Conservation (phyloP, 805 yeast species). For the Zygoascus flipseniorum region DNA sequence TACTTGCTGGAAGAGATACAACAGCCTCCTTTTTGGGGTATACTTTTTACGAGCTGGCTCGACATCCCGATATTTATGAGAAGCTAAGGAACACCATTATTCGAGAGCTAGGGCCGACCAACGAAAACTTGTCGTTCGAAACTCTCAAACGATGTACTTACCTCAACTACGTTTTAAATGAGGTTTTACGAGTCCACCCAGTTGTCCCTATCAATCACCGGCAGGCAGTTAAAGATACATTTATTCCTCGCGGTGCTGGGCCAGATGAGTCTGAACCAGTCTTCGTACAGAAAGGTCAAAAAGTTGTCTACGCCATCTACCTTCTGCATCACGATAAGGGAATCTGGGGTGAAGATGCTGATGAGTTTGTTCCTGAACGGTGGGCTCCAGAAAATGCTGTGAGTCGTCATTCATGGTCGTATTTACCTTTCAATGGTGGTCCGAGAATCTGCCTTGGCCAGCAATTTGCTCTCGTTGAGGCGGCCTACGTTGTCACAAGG, state of each 20-base stretch:
- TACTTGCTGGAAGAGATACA: constrained; percentile 49
- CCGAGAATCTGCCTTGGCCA: constrained; percentile 49
- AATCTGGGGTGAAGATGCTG: constrained; percentile 39
- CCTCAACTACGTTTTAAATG: constrained; percentile 40
- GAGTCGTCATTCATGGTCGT: constrained; percentile 37
- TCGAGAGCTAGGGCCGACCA: constrained; percentile 28
- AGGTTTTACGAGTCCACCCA: constrained; percentile 43
- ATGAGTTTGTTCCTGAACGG: constrained; percentile 40
- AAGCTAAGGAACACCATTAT: constrained; percentile 34
- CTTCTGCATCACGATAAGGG: constrained; percentile 36
- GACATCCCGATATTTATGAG: constrained; percentile 26
- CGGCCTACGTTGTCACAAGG: constrained; percentile 36
- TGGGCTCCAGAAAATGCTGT: constrained; percentile 30
- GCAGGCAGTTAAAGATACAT: constrained; percentile 37
- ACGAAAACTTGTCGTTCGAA: constrained; percentile 33
- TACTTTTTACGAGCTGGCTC: constrained; percentile 37
- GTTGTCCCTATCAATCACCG: constrained; percentile 44
- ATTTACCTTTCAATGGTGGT: constrained; percentile 47
- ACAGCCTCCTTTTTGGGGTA: constrained; percentile 45
- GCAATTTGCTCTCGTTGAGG: constrained; percentile 48
- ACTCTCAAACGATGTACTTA: constrained; percentile 41
- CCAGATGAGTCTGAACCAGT: constrained; percentile 32
- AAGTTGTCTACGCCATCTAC: constrained; percentile 33
- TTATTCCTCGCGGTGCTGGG: constrained; percentile 46
- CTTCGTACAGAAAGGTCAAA: constrained; percentile 36